These are phyloP conservation scores for Luffa aegyptiaca DNA, from an alignment of 306 rosid genomes.

Conservation along the genomic window DNA sequence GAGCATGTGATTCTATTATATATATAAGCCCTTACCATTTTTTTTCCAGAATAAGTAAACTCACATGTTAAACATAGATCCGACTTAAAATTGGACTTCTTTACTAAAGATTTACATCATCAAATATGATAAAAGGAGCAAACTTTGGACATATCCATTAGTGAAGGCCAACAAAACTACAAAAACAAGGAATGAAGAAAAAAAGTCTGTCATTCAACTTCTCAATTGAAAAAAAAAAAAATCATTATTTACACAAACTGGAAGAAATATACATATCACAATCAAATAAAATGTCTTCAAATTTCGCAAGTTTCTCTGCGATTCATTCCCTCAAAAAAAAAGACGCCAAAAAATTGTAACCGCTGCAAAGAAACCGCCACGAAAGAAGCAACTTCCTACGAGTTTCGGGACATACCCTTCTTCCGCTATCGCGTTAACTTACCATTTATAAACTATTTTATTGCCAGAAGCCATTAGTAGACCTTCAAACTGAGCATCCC, in stretches of 20 bases:
- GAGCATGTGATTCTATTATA: too few relatives aligned
- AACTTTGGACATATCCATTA: not conserved
- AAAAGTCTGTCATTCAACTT: not conserved
- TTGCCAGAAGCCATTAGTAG: constrained; percentile 1
- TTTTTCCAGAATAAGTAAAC: too few relatives aligned
- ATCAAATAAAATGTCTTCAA: not conserved
- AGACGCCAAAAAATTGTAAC: not conserved
- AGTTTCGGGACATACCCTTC: not conserved
- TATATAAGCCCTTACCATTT: too few relatives aligned
- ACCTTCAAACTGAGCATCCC: not conserved
- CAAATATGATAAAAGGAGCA: not conserved
- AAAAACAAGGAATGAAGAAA: not conserved
- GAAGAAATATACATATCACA: not conserved
- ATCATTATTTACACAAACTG: constrained; percentile 1
- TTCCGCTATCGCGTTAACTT: not conserved
- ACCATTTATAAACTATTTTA: not conserved
- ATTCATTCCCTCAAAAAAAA: not conserved
- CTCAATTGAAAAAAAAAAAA: not conserved
- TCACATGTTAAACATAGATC: too few relatives aligned
- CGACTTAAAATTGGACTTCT: too few relatives aligned
- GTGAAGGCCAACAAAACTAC: not conserved
- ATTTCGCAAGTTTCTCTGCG: constrained; percentile 5
- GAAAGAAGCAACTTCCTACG: not conserved
- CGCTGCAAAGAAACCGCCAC: constrained; percentile 3
- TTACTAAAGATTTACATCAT: not conserved